Conservation (phyloP, 2,329 filamentous ascomycete genomes). For the Penicillium sclerotigenum region DNA sequence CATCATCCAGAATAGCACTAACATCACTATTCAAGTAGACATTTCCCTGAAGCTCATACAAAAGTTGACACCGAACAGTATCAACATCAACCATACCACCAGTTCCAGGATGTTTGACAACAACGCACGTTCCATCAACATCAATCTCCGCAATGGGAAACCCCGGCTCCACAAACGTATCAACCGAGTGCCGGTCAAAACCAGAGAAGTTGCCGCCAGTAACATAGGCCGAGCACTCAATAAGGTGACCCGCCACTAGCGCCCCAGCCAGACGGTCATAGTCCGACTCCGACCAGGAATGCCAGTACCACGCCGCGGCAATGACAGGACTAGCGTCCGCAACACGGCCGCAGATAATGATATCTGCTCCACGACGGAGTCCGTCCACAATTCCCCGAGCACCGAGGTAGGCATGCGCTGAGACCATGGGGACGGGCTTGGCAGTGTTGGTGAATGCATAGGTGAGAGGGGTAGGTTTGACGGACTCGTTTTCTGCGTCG, state of each 20-base stretch:
- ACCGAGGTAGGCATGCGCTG: constrained; percentile 50
- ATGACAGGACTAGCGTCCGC: constrained; percentile 53
- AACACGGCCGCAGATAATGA: constrained; percentile 44
- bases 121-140: constrained; percentile 45
- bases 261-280: constrained; percentile 52
- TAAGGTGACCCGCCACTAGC: constrained; percentile 53
- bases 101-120: constrained; percentile 49
- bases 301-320: constrained; percentile 56
- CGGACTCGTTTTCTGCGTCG: constrained; percentile 40
- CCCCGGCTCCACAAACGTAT: constrained; percentile 44
- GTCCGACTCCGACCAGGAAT: constrained; percentile 50
- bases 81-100: constrained; percentile 44
- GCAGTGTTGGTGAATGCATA: constrained; percentile 41
- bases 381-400: constrained; percentile 34
- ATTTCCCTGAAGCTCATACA: constrained; percentile 51
- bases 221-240: constrained; percentile 55
- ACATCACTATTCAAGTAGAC: constrained; percentile 51
- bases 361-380: constrained; percentile 39
- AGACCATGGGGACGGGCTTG: constrained; percentile 47
- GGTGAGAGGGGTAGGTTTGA: constrained; percentile 35
- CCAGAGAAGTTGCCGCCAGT: constrained; percentile 56
- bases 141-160: constrained; percentile 53
- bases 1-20: constrained; percentile 40
- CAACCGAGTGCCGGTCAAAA: constrained; percentile 40
- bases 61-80: constrained; percentile 47